Conservation (phyloP, 2,329 filamentous ascomycete species). For the Trichoderma koningii region DNA sequence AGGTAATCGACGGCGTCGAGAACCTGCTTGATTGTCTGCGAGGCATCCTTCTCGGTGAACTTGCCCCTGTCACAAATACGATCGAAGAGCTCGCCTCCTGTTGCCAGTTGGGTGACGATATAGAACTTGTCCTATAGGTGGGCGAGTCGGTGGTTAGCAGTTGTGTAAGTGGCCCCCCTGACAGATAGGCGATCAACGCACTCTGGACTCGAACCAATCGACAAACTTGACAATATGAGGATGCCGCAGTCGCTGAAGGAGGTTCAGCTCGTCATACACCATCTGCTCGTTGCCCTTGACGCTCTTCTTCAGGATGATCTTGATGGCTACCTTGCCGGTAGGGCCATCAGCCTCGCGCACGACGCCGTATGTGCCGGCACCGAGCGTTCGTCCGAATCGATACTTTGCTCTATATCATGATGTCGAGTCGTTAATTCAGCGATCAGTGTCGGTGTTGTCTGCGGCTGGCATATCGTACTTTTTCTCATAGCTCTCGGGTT, state of each 20-base stretch:
- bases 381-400: constrained; percentile 87
- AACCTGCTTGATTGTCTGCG: constrained; percentile 92
- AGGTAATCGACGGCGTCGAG: constrained; percentile 92
- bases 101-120: constrained; percentile 95
- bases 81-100: constrained; percentile 94
- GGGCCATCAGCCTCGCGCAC: constrained; percentile 90
- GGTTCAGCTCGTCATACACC: constrained; percentile 95
- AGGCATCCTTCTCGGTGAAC: constrained; percentile 97
- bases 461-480: constrained; percentile 62
- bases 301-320: constrained; percentile 99
- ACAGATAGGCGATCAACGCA: constrained; percentile 47
- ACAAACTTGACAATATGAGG: constrained; percentile 96
- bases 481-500: constrained; percentile 98
- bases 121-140: constrained; percentile 89
- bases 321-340: constrained; percentile 85
- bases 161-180: neutral
- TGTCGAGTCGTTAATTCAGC: constrained; percentile 19
- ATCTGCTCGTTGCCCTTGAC: constrained; percentile 98
- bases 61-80: constrained; percentile 97
- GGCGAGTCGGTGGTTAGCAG: neutral
- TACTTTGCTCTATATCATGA: constrained; percentile 69
- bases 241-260: constrained; percentile 88
- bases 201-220: constrained; percentile 98
- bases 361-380: constrained; percentile 97
- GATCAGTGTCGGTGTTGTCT: neutral